Evolutionary conservation across 768 basidiomycete genomes (phyloP), one percentile per base, ranked within the genome.

Genomic region (Trametes gibbosa): DNA sequence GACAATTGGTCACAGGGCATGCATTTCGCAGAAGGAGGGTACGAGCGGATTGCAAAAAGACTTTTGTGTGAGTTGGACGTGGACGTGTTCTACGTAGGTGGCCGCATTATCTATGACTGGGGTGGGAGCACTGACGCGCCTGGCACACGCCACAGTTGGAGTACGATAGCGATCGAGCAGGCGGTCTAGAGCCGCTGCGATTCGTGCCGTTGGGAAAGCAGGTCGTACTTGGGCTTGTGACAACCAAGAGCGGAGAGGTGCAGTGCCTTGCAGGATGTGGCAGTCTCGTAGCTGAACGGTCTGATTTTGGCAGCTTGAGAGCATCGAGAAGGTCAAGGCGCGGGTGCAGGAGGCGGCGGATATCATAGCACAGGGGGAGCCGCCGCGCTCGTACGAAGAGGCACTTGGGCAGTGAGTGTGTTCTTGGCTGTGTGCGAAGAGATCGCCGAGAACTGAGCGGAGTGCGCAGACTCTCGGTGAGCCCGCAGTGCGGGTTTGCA

Each of bases 151-250:
- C 29, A 21, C 62, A 74, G 84, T 76, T 87, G 46, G 84, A 86
- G 70, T 86, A 84, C 66, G 85, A 87, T 68, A 81, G 77, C 23
- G 79, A 79, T 62, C 81, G 84, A 29, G 77, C 84, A 0, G 85
- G 85, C 16, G 77, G 79, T 53, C 82, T 86, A 59, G 62, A 73
- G 55, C 82, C 84, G 7, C 74, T 86, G 27, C 78, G 72, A 64
- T 67, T 77, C 59, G 72, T 86, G 14, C 84, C 84, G 2, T 70
- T 71, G 40, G 64, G 74, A 56, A 79, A 79, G 56, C 67, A 67
- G 3, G 67, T 76, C 35, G 73, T 80, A 27, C 70, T 80, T n/a
- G 79, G 79, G 23, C 66, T 80, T 16, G 64, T 80, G 34, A 78
- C 78, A 1, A 76, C 77, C n/a, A 80, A 79, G 65, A 69, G 72